Base-by-base conservation (phyloP, 108 stramenopile species). In the Epithemia pelagica region DNA sequence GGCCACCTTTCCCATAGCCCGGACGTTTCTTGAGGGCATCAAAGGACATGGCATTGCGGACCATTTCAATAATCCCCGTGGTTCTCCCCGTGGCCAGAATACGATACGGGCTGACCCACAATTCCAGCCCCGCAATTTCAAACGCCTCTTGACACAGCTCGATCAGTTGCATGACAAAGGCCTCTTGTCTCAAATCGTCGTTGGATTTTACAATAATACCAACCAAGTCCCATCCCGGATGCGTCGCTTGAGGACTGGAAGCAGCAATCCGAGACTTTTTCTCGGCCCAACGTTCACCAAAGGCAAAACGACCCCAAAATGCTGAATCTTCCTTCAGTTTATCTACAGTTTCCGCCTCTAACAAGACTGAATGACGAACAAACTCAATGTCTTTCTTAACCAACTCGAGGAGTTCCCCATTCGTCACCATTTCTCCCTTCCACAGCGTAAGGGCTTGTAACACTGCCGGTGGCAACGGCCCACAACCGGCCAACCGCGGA, bases 141-240 rank as follows among this genome's bases (percentile, higher is more conserved):
- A 96, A 98, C 28, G 97, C 96, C 37, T 94, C 92, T 32, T 84
- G 76, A 60, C 94, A 96, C 31, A 96, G 77, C 24, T 90, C 87
- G 33, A 99, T 96, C 8, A 99, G 81, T 71, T 98, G 97, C 84
- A 97, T 86, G 26, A 91, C 82, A 61, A 94, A 94, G 10, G 92
- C 88, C 78, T 99, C 98, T 71, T 99, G 98, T 7, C 98, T 84
- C 63, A 98, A 69, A 65, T 99, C 98, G 62, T 98, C 98, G 70
- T 98, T 98, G 22, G 92, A 95, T 86, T 99, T 99, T 32, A 99
- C 95, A 69, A 99, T 97, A 37, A 96, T 88, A 52, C 92, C 90
- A 26, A 84, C 74, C 33, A 99, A 71, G 67, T 96, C 89, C 93
- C 95, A 98, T 23, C 87, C 85, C 21, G 89, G 78, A 37, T 65